Conservation (phyloP, 2,329 filamentous ascomycete species). For the Teratosphaeria viscida region DNA sequence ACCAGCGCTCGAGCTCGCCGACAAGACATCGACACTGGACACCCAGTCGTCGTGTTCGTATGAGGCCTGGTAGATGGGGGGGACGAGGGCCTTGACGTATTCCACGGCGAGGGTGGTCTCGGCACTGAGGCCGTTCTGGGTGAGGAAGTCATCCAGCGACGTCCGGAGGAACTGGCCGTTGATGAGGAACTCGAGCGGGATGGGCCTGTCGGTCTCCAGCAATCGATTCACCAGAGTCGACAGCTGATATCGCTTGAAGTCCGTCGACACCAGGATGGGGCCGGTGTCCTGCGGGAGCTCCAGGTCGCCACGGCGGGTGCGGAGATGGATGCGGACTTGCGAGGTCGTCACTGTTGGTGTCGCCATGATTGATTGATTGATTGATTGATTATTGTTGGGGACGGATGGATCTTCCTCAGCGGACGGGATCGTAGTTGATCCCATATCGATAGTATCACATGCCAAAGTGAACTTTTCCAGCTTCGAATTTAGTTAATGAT, state of each 20-base stretch:
- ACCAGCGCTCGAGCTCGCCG: slow-evolving; percentile 50
- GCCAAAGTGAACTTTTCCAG: not conserved
- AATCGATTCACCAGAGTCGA: slow-evolving; percentile 55
- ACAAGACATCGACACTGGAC: slow-evolving; percentile 72
- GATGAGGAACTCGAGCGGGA: slow-evolving; percentile 89
- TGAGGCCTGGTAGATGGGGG: slow-evolving; percentile 77
- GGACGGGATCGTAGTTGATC: too few relatives aligned
- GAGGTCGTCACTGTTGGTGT: slow-evolving; percentile 13
- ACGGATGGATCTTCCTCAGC: too few relatives aligned
- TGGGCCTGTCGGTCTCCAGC: slow-evolving; percentile 47
- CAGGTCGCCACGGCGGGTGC: slow-evolving; percentile 42
- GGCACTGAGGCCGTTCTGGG: slow-evolving; percentile 72
- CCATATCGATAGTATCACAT: not conserved
- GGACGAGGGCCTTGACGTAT: slow-evolving; percentile 85
- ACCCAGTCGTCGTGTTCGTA: slow-evolving; percentile 99
- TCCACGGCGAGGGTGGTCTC: slow-evolving; percentile 82
- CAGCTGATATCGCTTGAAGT: slow-evolving; percentile 47
- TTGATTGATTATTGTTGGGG: too few relatives aligned
- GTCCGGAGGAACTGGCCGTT: slow-evolving; percentile 87
- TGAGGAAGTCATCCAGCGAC: slow-evolving; percentile 82
- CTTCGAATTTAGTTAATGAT: not conserved
- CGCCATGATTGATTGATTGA: slow-evolving; percentile 5
- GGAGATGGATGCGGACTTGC: slow-evolving; percentile 47
- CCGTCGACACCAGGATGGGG: slow-evolving; percentile 50
- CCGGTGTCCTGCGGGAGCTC: slow-evolving; percentile 44